Percentiles rank a stretch among this genome's conserved stretches.
Conservation (phyloP, 2,329 filamentous ascomycete genomes). For the Paradendryphiella salina region DNA sequence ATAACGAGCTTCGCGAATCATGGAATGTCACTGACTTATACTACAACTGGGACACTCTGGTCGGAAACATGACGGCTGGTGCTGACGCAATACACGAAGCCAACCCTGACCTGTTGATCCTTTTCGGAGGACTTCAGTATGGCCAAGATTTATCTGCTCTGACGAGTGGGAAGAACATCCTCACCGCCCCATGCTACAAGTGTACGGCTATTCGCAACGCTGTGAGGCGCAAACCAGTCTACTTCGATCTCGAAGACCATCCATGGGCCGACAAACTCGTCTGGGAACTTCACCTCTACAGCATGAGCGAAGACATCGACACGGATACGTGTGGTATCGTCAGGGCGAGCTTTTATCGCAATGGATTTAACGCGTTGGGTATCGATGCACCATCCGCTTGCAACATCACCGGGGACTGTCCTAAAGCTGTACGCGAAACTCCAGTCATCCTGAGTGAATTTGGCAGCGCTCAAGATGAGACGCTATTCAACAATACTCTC, state of each 20-base stretch:
- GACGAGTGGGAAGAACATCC: conserved; percentile 45
- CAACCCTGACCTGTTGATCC: conserved; percentile 58
- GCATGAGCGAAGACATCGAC: conserved; percentile 44
- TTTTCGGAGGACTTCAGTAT: conserved; percentile 60
- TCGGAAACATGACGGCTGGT: conserved; percentile 52
- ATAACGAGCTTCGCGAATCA: conserved; percentile 59
- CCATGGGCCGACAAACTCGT: conserved; percentile 60
- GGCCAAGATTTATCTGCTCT: conserved; percentile 56
- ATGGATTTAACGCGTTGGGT: conserved; percentile 55
- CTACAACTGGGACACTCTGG: conserved; percentile 41
- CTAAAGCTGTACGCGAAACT: conserved; percentile 40
- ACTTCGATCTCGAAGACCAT: conserved; percentile 53
- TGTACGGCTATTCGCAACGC: conserved; percentile 50
- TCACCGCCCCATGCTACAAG: conserved; percentile 48
- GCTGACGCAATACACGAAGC: conserved; percentile 56
- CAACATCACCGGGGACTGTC: conserved; percentile 43
- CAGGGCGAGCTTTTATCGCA: conserved; percentile 55
- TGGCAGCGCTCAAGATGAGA: conserved; percentile 44
- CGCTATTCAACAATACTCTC: conserved; percentile 52
- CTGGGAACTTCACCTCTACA: conserved; percentile 64
- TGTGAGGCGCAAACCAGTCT: conserved; percentile 49
- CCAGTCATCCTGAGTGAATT: conserved; percentile 48
- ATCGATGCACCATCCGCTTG: conserved; percentile 44
- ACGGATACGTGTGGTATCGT: conserved; percentile 55
- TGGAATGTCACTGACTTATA: conserved; percentile 33